phyloP scores from a whole-genome alignment of 768 basidiomycete genomes.

The Collybia nuda region DNA sequence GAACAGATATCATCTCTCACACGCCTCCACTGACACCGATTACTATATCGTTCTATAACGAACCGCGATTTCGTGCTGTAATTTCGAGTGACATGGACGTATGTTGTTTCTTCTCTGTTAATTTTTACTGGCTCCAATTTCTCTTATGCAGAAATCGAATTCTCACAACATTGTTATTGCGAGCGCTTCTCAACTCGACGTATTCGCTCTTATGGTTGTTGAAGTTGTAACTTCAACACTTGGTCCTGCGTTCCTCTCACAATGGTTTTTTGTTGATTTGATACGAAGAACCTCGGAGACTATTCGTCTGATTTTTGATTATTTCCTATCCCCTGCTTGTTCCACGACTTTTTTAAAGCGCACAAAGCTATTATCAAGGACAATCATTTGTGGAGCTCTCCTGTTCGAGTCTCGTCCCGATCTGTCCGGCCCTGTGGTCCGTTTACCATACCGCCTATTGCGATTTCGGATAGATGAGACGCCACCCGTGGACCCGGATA shows the following conservation, averaged over 20 bases:
- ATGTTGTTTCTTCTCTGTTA: too few species aligned
- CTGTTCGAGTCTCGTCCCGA: slow-evolving; percentile 24
- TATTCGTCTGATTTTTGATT: slow-evolving; percentile 39
- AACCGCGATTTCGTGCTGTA: slow-evolving; percentile 30
- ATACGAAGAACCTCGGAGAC: slow-evolving; percentile 39
- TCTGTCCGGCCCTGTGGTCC: slow-evolving; percentile 29
- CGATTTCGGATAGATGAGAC: slow-evolving; percentile 45
- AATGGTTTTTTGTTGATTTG: slow-evolving; percentile 52
- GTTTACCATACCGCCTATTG: slow-evolving; percentile 37
- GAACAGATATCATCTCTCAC: neutral
- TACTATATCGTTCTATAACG: slow-evolving; percentile 38
- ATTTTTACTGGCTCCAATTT: neutral
- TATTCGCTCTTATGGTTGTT: slow-evolving; percentile 46
- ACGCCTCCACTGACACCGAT: slow-evolving; percentile 29
- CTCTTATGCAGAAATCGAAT: slow-evolving; percentile 19
- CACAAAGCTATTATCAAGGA: slow-evolving; percentile 36
- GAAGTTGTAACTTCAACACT: slow-evolving; percentile 43
- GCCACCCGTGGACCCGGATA: slow-evolving; percentile 34
- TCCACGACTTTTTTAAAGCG: slow-evolving; percentile 29
- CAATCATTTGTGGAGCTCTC: slow-evolving; percentile 31
- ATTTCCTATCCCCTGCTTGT: slow-evolving; percentile 39
- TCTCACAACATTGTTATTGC: slow-evolving; percentile 36
- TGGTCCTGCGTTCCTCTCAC: slow-evolving; percentile 39
- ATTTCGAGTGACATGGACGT: slow-evolving; percentile 14
- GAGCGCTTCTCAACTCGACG: slow-evolving; percentile 37